Base-by-base conservation (phyloP, 2,329 filamentous ascomycete species). In the Fusarium sp. region DNA sequence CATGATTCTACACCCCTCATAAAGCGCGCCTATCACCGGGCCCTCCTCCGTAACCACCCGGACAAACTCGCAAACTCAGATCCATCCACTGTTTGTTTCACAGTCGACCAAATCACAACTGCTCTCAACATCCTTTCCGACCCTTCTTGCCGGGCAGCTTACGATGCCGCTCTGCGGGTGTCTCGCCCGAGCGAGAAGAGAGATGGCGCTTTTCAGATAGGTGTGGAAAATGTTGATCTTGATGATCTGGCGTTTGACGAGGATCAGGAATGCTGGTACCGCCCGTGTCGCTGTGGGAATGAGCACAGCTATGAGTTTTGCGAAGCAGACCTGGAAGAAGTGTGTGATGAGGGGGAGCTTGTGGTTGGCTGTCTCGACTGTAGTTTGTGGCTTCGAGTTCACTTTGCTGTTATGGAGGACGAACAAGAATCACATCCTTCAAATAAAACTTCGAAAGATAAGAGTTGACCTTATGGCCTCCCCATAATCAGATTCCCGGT, bases 341-440 rank as follows among this genome's bases (percentile, higher is more conserved):
- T 85, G 42, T 85, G 84, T 49, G 87, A 88, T 55, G 83, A 87
- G 69, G 87, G 90, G 13, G 88, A 90, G 76, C 79, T 92, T 50
- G 84, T 91, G 78, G 89, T 92, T 44, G 90, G 88, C 15, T 92
- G 90, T 75, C 83, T 84, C 62, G 90, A 91, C 74, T 92, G 90
- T 72, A 92, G 90, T 76, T 81, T 92, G 49, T 92, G 89, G 89
- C 79, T 92, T 56, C 86, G 86, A 62, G 89, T 92, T 41, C 85
- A 90, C 55, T 92, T 92, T 82, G 88, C 87, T 13, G 84, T 90
- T 18, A 80, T 89, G 31, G 80, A 79, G 14, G 79, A 76, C 11
- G 65, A 72, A 14, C 71, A 72, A 36, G 62, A 74, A 25, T 44
- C 22, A 18, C 54, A 59, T 18, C 50, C 47, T 57, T 55, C 47